phyloP scores from a whole-genome alignment of 2,329 filamentous ascomycete genomes.

The Pyrenophora seminiperda region DNA sequence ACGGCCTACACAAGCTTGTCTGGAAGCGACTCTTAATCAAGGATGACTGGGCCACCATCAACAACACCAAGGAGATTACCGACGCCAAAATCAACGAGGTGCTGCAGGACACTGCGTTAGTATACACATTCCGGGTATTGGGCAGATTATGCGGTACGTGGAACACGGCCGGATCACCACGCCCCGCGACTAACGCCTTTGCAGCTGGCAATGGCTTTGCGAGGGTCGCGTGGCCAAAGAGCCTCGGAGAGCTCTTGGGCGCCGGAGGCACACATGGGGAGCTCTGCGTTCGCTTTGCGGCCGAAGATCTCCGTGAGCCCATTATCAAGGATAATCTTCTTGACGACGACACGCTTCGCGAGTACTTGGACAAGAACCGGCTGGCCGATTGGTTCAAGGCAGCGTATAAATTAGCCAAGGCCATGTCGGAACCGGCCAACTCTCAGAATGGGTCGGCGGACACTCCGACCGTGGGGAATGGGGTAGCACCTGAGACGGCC shows the following conservation, averaged over 20 bases:
- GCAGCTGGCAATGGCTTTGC: constrained; percentile 21
- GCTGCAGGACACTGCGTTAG: constrained; percentile 68
- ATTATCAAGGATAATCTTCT: constrained; percentile 72
- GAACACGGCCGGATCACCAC: not conserved
- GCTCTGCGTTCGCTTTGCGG: constrained; percentile 58
- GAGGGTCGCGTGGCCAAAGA: constrained; percentile 27
- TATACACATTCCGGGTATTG: constrained; percentile 68
- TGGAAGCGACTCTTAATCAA: constrained; percentile 87
- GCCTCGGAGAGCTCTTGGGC: constrained; percentile 33
- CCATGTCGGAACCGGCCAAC: constrained; percentile 30
- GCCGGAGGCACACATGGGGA: constrained; percentile 63
- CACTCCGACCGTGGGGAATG: constrained; percentile 1
- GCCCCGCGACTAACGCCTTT: constrained; percentile 8
- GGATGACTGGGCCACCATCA: constrained; percentile 83
- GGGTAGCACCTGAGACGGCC: not conserved
- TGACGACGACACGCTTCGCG: constrained; percentile 70
- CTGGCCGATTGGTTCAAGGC: constrained; percentile 71
- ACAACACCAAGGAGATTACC: constrained; percentile 75
- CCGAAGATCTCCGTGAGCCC: constrained; percentile 66
- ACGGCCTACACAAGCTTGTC: constrained; percentile 65
- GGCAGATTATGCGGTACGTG: constrained; percentile 65
- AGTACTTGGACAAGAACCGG: constrained; percentile 69
- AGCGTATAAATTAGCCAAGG: constrained; percentile 47
- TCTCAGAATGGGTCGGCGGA: not conserved
- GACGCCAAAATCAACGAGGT: constrained; percentile 69